Conservation (phyloP, 345 rosid genomes). For the Melastoma malabathricum region DNA sequence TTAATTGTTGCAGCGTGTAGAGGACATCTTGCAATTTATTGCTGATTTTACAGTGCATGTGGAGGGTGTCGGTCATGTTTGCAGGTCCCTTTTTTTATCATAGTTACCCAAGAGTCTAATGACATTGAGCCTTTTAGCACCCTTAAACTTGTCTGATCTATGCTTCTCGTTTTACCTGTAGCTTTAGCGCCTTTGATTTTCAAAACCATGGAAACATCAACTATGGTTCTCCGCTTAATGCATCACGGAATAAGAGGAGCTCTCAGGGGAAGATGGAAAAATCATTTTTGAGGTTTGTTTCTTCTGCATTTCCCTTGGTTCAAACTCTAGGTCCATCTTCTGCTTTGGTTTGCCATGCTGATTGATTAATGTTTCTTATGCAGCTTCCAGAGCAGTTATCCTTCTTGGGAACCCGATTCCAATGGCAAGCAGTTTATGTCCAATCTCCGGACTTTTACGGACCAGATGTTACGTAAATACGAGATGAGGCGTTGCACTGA, state of each 20-base stretch:
- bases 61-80: conserved; percentile 97
- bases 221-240: conserved; percentile 64
- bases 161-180: conserved; percentile 21
- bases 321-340: no score
- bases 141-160: no score
- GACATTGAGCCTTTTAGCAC: background rate
- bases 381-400: conserved; percentile 87
- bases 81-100: conserved; percentile 41
- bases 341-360: background rate
- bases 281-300: conserved; percentile 78
- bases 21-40: conserved; percentile 86
- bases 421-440: conserved; percentile 71
- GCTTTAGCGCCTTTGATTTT: conserved; percentile 79
- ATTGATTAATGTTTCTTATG: background rate
- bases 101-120: background rate
- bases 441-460: conserved; percentile 69
- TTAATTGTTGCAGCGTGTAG: conserved; percentile 58
- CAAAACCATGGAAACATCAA: conserved; percentile 76
- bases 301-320: background rate
- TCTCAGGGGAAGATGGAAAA: conserved; percentile 99
- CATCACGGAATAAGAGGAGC: conserved; percentile 46
- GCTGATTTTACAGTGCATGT: conserved; percentile 63
- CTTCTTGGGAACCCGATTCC: conserved; percentile 75
- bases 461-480: conserved; percentile 37
- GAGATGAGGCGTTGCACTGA: conserved; percentile 26